Evolutionary conservation across 768 basidiomycete genomes (phyloP).

Genomic region (Suillus lakei): DNA sequence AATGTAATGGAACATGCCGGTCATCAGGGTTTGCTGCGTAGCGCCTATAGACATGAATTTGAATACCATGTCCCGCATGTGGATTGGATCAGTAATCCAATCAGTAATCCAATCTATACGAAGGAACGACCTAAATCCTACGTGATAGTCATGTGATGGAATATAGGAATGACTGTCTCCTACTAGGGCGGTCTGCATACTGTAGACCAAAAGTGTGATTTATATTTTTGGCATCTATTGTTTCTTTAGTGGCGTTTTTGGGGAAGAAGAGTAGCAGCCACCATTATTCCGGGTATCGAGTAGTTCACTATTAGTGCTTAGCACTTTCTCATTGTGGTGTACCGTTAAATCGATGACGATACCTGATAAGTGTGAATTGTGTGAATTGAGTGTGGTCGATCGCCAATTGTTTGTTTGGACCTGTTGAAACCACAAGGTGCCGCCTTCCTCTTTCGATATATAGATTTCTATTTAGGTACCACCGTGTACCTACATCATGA

Average conservation of each 20-base stretch:
- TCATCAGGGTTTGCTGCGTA: neutral
- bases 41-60: neutral
- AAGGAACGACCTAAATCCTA: neutral
- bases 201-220: too few species aligned
- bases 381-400: too few species aligned
- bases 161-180: neutral
- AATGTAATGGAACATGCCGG: neutral
- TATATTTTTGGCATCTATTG: constrained; percentile 33
- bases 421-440: neutral
- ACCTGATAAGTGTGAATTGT: too few species aligned
- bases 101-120: neutral
- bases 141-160: neutral
- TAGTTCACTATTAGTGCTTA: neutral
- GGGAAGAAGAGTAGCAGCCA: neutral
- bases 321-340: neutral
- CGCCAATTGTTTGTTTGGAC: neutral
- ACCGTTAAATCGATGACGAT: neutral
- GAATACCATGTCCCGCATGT: neutral
- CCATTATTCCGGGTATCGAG: neutral
- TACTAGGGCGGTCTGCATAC: too few species aligned
- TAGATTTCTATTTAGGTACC: too few species aligned
- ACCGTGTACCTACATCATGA: neutral
- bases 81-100: neutral
- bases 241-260: constrained; percentile 18
- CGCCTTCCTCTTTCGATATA: constrained; percentile 5